A percentile compares a stretch with the other conserved stretches of the same genome.
Evolutionary conservation across 106 monocot species (phyloP).

Genomic region (Narthecium ossifragum): DNA sequence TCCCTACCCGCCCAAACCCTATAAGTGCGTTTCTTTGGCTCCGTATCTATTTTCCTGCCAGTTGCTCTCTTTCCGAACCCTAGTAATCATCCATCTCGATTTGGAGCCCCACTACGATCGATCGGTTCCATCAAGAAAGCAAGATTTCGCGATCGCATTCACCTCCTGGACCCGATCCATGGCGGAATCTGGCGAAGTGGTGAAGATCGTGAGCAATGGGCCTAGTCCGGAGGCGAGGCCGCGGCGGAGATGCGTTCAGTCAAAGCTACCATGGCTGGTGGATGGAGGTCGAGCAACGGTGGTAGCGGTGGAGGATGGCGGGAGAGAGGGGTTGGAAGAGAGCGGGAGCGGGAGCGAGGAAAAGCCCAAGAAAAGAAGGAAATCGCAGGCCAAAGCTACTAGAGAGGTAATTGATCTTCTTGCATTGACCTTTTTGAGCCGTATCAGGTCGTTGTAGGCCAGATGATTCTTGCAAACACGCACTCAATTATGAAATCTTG

Average conservation of each 20-base stretch:
- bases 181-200: neutral
- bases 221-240: constrained; percentile 20
- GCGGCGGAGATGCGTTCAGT: constrained; percentile 30
- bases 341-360: constrained; percentile 12
- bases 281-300: neutral
- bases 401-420: constrained; percentile 15
- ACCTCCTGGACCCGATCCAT: neutral
- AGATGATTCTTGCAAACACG: too few relatives aligned
- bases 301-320: constrained; percentile 5
- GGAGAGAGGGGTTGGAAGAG: constrained; percentile 6
- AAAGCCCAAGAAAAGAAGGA: too few relatives aligned
- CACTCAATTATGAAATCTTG: too few relatives aligned
- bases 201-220: neutral
- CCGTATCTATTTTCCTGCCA: too few relatives aligned
- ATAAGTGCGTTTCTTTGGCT: too few relatives aligned
- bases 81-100: too few relatives aligned
- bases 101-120: too few relatives aligned
- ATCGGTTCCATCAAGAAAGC: neutral
- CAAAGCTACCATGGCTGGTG: constrained; percentile 28
- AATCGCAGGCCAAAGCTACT: neutral
- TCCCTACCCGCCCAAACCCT: too few relatives aligned
- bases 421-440: neutral
- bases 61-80: too few relatives aligned
- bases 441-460: too few relatives aligned
- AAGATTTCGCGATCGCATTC: neutral